phyloP scores from a whole-genome alignment of 352 stramenopile species.

The Globisporangium takayamanum region DNA sequence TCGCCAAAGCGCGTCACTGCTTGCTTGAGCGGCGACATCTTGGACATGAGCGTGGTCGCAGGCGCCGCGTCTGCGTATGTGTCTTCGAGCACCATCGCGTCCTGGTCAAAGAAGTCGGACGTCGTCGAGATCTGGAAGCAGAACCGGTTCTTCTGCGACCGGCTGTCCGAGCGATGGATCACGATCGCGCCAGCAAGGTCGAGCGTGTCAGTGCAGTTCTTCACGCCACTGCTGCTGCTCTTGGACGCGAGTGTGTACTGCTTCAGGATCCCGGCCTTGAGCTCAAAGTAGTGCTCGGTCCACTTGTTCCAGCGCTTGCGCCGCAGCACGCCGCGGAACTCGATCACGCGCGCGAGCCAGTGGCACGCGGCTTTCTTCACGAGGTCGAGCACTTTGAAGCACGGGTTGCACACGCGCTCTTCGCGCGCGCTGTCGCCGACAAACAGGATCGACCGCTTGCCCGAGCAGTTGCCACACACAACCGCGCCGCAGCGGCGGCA shows the following conservation, averaged over 20 bases:
- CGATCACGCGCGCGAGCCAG: constrained; percentile 64
- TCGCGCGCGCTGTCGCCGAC: constrained; percentile 51
- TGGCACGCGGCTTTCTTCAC: constrained; percentile 59
- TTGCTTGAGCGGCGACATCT: constrained; percentile 58
- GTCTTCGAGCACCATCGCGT: constrained; percentile 18
- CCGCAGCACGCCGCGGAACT: constrained; percentile 63
- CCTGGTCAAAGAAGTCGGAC: constrained; percentile 20
- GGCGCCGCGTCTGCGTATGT: constrained; percentile 5
- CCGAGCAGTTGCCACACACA: constrained; percentile 76
- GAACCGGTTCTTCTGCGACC: constrained; percentile 60
- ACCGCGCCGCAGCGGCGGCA: constrained; percentile 73
- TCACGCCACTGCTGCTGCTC: constrained; percentile 6
- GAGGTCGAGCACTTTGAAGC: constrained; percentile 54
- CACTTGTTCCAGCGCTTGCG: constrained; percentile 75
- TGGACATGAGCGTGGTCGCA: constrained; percentile 25
- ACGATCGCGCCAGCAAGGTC: constrained; percentile 74
- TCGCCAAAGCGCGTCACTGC: constrained; percentile 50
- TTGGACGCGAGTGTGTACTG: constrained; percentile 66
- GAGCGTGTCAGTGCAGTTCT: constrained; percentile 57
- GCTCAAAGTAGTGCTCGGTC: constrained; percentile 76
- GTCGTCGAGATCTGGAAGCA: constrained; percentile 79
- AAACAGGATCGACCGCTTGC: constrained; percentile 58
- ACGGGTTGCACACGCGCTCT: constrained; percentile 67
- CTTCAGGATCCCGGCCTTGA: constrained; percentile 65
- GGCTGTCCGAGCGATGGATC: constrained; percentile 67